Evolutionary conservation across 2,329 filamentous ascomycete genomes (phyloP), one percentile per base, ranked within the genome.

Genomic region (Penicillium griseofulvum): DNA sequence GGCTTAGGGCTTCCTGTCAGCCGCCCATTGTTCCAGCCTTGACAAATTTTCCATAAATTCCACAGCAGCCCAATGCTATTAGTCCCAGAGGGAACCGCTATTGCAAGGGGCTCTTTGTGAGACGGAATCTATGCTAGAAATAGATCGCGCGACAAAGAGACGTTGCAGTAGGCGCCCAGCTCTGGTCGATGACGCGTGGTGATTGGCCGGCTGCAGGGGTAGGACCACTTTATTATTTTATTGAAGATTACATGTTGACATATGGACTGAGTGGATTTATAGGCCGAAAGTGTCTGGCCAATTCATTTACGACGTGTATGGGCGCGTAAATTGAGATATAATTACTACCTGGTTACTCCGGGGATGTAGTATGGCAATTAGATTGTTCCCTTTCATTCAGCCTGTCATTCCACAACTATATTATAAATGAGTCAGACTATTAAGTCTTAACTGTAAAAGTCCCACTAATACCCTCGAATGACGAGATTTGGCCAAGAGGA

Each of bases 381-480:
- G 16, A n/a, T 22, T 14, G 17, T 42, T 31, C 39, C 16, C 12
- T 19, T 47, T 14, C 26, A 39, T 33, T 48, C 16, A 37, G 43
- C 43, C 12, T 17, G 14, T 7, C 24, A 33, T 7, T 26, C 46
- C 17, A 4, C 22, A 1, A n/a, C 16, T 33, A 49, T n/a, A 33
- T 39, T 22, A n/a, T 38, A n/a, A 34, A 41, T 34, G 9, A 48
- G 28, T 41, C 31, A 34, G 31, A 43, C 37, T 55, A 60, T 10
- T 33, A 62, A 22, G 54, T 46, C 11, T 51, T 49, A 28, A 78
- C 72, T 4, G 67, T 72, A 59, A 79, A 78, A 4, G 61, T 64
- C 19, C 78, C 77, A 66, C 87, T 89, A 9, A 79, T 78, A 0
- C 89, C 90, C 61, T 89, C 83, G 76, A 96, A 94, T 3, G 82